phyloP scores from a whole-genome alignment of 176 grass and related monocot species.

The Triticum timopheevii region DNA sequence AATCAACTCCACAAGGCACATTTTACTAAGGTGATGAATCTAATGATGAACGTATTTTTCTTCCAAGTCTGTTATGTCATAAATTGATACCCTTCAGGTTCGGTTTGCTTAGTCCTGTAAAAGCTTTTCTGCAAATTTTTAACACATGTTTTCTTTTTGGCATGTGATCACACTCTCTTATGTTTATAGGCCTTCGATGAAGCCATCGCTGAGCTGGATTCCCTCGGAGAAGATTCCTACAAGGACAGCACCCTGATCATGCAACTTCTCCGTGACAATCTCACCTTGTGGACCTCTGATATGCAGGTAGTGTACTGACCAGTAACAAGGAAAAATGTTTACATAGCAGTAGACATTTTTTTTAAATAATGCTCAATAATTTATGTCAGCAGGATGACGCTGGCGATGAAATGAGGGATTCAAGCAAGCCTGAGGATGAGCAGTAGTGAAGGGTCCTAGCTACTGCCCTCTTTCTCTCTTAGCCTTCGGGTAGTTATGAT shows the following conservation, averaged over 20 bases:
- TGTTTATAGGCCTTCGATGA: conserved; percentile 85
- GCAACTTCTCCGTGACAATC: conserved; percentile 99
- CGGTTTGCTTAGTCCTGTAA: neutral
- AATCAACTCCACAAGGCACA: neutral
- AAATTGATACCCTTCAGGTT: neutral
- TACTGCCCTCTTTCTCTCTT: conserved; percentile 11
- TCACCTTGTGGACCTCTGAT: conserved; percentile 97
- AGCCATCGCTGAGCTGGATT: conserved; percentile 88
- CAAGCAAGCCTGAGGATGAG: conserved; percentile 70
- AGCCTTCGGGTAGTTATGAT: conserved; percentile 42
- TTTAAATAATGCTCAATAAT: conserved; percentile 1
- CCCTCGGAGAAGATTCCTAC: conserved; percentile 97
- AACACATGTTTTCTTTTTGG: neutral
- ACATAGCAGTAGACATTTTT: neutral
- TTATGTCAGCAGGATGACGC: conserved; percentile 70
- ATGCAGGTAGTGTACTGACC: conserved; percentile 71
- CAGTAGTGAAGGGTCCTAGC: conserved; percentile 45
- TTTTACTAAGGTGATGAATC: neutral
- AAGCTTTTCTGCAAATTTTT: conserved; percentile 12
- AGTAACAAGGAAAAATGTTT: neutral
- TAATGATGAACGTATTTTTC: neutral
- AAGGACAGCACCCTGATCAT: conserved; percentile 99
- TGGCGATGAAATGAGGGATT: conserved; percentile 82
- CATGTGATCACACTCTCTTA: conserved; percentile 6
- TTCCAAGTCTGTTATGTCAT: neutral